These are phyloP conservation scores for Bothriochloa decipiens DNA, from an alignment of 176 grass and related monocot species.

Conservation along the genomic window DNA sequence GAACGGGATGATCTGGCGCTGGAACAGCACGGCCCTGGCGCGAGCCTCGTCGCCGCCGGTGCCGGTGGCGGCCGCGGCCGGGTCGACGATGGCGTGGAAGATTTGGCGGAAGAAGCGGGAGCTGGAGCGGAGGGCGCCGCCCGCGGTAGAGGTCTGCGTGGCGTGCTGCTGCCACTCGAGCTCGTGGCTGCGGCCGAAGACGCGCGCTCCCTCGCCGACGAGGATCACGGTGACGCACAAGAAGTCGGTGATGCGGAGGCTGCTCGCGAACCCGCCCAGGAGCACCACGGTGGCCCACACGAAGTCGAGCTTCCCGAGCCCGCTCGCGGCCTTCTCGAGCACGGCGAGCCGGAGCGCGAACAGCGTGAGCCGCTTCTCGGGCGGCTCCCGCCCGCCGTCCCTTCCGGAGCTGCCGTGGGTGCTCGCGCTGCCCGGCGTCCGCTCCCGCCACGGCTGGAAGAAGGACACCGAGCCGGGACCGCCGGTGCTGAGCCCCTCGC, in stretches of 20 bases:
- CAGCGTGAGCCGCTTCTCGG: slow-evolving; percentile 64
- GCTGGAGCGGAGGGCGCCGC: slow-evolving; percentile 35
- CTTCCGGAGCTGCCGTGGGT: slow-evolving; percentile 5
- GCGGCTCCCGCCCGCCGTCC: slow-evolving; percentile 9
- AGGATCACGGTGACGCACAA: slow-evolving; percentile 75
- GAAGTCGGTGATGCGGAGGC: slow-evolving; percentile 47
- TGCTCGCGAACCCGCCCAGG: slow-evolving; percentile 59
- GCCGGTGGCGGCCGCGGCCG: background rate
- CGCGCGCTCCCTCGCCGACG: slow-evolving; percentile 63
- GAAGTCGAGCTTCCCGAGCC: slow-evolving; percentile 59
- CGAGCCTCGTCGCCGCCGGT: background rate
- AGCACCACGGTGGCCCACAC: slow-evolving; percentile 71
- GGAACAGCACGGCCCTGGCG: slow-evolving; percentile 28
- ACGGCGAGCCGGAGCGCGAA: slow-evolving; percentile 65
- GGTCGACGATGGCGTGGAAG: slow-evolving; percentile 11
- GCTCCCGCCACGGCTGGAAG: slow-evolving; percentile 32
- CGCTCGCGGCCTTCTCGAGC: slow-evolving; percentile 60
- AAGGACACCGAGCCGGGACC: slow-evolving; percentile 30
- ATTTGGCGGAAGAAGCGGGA: slow-evolving; percentile 46
- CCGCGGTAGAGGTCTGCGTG: slow-evolving; percentile 48
- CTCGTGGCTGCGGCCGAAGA: slow-evolving; percentile 90
- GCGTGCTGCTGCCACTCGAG: slow-evolving; percentile 89
- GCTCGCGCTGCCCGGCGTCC: slow-evolving; percentile 31
- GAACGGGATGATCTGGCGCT: slow-evolving; percentile 40
- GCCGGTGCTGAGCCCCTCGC: slow-evolving; percentile 1